Conservation (phyloP, 768 basidiomycete species). For the Plicaturopsis crispa region DNA sequence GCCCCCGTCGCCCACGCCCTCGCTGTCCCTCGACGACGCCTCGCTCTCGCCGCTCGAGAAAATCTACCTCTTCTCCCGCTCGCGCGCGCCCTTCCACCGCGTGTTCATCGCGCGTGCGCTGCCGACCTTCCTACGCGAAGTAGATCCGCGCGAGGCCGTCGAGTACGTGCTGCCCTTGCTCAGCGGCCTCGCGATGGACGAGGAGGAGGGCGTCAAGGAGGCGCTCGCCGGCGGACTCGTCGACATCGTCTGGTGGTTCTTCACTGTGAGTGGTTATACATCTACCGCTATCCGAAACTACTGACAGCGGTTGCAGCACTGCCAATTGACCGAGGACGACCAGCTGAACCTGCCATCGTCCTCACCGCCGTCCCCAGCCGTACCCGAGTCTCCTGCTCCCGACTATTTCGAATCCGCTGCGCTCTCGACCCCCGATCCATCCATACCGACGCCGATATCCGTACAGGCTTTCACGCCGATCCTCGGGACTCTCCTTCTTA, state of each 20-base stretch:
- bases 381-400: too few species aligned
- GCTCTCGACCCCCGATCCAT: constrained; percentile 15
- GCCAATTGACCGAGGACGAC: constrained; percentile 54
- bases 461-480: constrained; percentile 90
- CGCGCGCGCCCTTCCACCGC: constrained; percentile 53
- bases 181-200: constrained; percentile 71
- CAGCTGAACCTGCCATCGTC: constrained; percentile 22
- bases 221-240: constrained; percentile 77
- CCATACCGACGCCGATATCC: constrained; percentile 45
- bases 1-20: constrained; percentile 32
- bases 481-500: constrained; percentile 81
- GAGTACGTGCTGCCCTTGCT: constrained; percentile 93
- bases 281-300: constrained; percentile 4
- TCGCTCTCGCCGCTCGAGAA: constrained; percentile 80
- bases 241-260: constrained; percentile 89
- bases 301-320: constrained; percentile 39
- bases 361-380: too few species aligned
- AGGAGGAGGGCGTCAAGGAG: constrained; percentile 86
- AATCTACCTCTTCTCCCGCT: constrained; percentile 85
- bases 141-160: constrained; percentile 81
- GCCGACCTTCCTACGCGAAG: constrained; percentile 66
- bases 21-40: constrained; percentile 41
- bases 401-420: not conserved
- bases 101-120: constrained; percentile 83
- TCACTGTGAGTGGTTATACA: constrained; percentile 38